Conservation (phyloP, 2,329 filamentous ascomycete genomes). For the Onygenales sp. region DNA sequence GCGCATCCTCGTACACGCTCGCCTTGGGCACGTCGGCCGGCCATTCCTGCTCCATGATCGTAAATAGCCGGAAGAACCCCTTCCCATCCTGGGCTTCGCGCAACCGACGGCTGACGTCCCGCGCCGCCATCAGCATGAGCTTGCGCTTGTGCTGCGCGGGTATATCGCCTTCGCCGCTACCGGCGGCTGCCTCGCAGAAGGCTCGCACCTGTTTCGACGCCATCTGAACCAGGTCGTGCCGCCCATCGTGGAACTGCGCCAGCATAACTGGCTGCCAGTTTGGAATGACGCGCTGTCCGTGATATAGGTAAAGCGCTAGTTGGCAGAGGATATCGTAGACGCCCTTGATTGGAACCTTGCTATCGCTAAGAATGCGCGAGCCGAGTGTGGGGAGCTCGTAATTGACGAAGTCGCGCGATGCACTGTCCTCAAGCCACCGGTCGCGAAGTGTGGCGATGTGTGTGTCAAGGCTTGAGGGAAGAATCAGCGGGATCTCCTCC, state of each 20-base stretch:
- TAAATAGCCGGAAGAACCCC: not conserved
- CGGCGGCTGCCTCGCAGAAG: not conserved
- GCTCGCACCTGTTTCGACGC: not conserved
- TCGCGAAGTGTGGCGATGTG: not conserved
- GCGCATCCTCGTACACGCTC: not conserved
- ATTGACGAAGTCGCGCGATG: not conserved
- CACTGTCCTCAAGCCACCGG: not conserved
- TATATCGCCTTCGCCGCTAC: not conserved
- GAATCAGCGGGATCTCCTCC: not conserved
- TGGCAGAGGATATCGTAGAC: not conserved
- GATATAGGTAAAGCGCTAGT: not conserved
- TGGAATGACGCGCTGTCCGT: not conserved
- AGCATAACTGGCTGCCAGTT: not conserved
- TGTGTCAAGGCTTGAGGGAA: not conserved
- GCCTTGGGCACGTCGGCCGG: not conserved
- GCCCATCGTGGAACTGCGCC: not conserved
- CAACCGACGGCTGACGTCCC: not conserved
- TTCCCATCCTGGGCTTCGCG: not conserved
- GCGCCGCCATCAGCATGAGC: not conserved
- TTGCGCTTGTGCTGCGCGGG: not conserved
- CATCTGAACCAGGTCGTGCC: not conserved
- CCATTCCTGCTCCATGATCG: not conserved
- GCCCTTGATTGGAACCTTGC: not conserved
- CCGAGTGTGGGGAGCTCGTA: not conserved
- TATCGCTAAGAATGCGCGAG: not conserved